phyloP scores from a whole-genome alignment of 768 basidiomycete genomes.

The Tricholoma bakamatsutake region DNA sequence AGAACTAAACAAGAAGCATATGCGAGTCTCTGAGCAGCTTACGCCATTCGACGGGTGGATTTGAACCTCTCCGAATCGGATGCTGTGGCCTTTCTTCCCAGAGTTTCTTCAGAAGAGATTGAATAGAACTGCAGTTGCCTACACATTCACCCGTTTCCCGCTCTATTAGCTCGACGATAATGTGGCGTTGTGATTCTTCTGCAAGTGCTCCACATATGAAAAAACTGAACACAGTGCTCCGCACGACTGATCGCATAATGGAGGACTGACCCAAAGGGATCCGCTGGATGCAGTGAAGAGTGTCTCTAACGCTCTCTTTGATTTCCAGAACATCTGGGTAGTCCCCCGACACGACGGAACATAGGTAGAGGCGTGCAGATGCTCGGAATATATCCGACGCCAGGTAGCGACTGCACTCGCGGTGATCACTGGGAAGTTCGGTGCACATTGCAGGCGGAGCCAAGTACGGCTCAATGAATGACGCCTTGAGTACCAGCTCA shows the following conservation, averaged over 20 bases:
- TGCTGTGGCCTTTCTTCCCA: conserved; percentile 41
- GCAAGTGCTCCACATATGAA: conserved; percentile 71
- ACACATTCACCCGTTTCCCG: conserved; percentile 47
- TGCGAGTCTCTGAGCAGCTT: conserved; percentile 41
- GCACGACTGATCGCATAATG: conserved; percentile 50
- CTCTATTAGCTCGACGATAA: conserved; percentile 41
- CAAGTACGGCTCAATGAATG: conserved; percentile 42
- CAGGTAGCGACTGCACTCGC: conserved; percentile 33
- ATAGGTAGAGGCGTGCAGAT: conserved; percentile 69
- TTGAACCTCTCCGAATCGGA: not conserved
- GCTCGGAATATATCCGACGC: conserved; percentile 66
- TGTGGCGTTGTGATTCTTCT: conserved; percentile 31
- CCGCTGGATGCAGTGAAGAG: conserved; percentile 42
- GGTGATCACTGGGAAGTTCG: conserved; percentile 8
- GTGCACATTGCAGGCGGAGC: conserved; percentile 18
- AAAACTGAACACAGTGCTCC: conserved; percentile 75
- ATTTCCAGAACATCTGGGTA: conserved; percentile 64
- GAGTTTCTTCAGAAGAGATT: conserved; percentile 46
- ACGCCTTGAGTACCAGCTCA: conserved; percentile 50
- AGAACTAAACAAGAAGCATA: conserved; percentile 53
- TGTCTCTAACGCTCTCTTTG: conserved; percentile 43
- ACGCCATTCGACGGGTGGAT: conserved; percentile 54
- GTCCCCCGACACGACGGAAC: conserved; percentile 72
- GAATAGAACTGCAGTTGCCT: conserved; percentile 61
- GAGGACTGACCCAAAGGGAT: conserved; percentile 15